Base-by-base conservation (phyloP, 2,329 filamentous ascomycete species). In the Neospermospora avenae region DNA sequence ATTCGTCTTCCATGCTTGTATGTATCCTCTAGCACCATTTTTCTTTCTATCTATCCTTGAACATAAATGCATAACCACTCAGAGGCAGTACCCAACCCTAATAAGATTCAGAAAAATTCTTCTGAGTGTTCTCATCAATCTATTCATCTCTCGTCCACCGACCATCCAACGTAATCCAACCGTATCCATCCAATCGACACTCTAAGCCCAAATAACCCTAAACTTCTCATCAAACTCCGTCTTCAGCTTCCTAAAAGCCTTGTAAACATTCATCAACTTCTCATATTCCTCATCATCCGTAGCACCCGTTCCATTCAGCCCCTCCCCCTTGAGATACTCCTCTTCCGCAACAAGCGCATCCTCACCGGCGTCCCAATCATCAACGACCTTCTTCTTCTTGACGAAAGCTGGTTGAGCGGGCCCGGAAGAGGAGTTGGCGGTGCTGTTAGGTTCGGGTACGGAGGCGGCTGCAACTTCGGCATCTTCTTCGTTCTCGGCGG, bases 201-300 rank as follows among this genome's bases (percentile, higher is more conserved):
- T 57, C 56, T 70, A 72, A 55, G 70, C 70, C 63, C 65, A 71
- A 35, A 71, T 72, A 31, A 62, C 62, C 28, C 46, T 63, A 42
- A 89, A 89, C 75, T 87, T 89, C 46, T 78, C 77, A 64, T 87
- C 81, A 71, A 88, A 89, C 59, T 84, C 82, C 28, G 76, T 74
- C 68, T 81, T 81, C 63, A 89, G 69, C 67, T 78, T 73, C 62
- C 75, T 77, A 68, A 89, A 88, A 0, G 84, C 83, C 67, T 77
- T 78, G 14, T 86, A 74, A 24, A 89, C 84, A 64, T 81, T 80
- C 64, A 78, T 67, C 69, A 88, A 68, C 37, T 76, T 77, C 48
- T 73, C 75, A 39, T 76, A 79, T 51, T 79, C 78, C 31, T 77
- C 66, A 37, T 70, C 68, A 41, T 72, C 70, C 2, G 59, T 71